Conservation (phyloP, 2,329 filamentous ascomycete genomes). For the Neonectria magnoliae region DNA sequence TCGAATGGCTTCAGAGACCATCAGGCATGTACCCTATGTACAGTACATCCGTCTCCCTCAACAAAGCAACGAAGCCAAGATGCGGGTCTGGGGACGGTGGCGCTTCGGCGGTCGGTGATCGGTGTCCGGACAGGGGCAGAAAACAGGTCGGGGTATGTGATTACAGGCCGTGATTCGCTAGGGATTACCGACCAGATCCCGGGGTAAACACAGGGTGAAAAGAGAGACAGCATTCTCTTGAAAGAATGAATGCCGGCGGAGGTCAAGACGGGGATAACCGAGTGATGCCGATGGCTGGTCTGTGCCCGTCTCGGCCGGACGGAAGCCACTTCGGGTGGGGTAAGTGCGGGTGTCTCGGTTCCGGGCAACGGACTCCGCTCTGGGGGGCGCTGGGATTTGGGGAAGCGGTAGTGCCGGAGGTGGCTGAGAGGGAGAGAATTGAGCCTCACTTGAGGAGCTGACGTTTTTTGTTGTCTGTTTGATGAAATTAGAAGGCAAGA, state of each 20-base stretch:
- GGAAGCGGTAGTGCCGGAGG: slow-evolving; percentile 28
- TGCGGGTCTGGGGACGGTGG: slow-evolving; percentile 17
- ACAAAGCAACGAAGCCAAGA: background rate
- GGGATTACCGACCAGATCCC: slow-evolving; percentile 34
- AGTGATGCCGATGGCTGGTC: slow-evolving; percentile 41
- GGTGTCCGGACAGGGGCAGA: slow-evolving; percentile 9
- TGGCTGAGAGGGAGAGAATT: slow-evolving; percentile 13
- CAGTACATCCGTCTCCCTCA: slow-evolving; percentile 4
- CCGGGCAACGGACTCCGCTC: slow-evolving; percentile 26
- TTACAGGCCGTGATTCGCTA: slow-evolving; percentile 29
- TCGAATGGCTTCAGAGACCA: background rate
- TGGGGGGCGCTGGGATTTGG: background rate
- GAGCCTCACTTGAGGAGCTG: slow-evolving; percentile 10
- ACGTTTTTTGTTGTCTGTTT: background rate
- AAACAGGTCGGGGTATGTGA: slow-evolving; percentile 11
- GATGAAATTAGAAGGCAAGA: background rate
- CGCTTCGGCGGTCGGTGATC: slow-evolving; percentile 9
- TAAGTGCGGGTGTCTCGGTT: slow-evolving; percentile 25
- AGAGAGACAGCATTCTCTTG: background rate
- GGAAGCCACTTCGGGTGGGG: slow-evolving; percentile 36
- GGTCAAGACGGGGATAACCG: slow-evolving; percentile 34
- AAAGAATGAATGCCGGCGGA: background rate
- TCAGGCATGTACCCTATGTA: slow-evolving; percentile 7
- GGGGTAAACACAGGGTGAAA: slow-evolving; percentile 24
- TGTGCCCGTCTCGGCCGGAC: slow-evolving; percentile 42